A percentile compares a stretch with the other conserved stretches of the same genome.
Evolutionary conservation across 805 yeast genomes (phyloP).

Genomic region (Lipomyces orientalis): DNA sequence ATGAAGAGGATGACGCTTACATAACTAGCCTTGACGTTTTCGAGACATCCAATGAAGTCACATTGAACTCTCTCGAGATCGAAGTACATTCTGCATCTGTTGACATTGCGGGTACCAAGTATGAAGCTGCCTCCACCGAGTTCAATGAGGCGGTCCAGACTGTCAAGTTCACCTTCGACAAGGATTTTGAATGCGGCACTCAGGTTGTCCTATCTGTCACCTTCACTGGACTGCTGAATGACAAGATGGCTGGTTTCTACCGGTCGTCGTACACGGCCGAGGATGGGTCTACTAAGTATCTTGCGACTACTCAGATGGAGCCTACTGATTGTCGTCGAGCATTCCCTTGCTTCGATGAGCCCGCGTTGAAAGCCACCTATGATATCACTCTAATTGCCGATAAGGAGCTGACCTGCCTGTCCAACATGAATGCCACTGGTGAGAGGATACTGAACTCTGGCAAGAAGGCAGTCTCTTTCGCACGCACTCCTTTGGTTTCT

Average conservation of each 20-base stretch:
- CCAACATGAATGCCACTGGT: constrained; percentile 66
- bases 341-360: constrained; percentile 79
- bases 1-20: neutral
- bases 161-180: constrained; percentile 62
- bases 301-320: constrained; percentile 75
- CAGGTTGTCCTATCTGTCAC: constrained; percentile 56
- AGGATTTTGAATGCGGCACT: constrained; percentile 47
- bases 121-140: constrained; percentile 42
- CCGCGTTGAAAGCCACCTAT: constrained; percentile 69
- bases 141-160: constrained; percentile 65
- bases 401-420: constrained; percentile 59
- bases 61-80: constrained; percentile 68
- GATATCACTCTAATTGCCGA: constrained; percentile 62
- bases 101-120: constrained; percentile 37
- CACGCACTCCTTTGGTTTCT: constrained; percentile 74
- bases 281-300: constrained; percentile 59
- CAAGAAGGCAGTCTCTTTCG: constrained; percentile 57
- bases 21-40: constrained; percentile 49
- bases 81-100: constrained; percentile 57
- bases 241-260: constrained; percentile 77
- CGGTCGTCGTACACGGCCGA: constrained; percentile 65
- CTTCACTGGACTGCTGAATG: constrained; percentile 65
- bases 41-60: constrained; percentile 53
- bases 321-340: constrained; percentile 80
- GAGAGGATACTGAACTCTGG: constrained; percentile 49